Conservation (phyloP, 495 filamentous ascomycete species). For the Geopyxis carbonaria region DNA sequence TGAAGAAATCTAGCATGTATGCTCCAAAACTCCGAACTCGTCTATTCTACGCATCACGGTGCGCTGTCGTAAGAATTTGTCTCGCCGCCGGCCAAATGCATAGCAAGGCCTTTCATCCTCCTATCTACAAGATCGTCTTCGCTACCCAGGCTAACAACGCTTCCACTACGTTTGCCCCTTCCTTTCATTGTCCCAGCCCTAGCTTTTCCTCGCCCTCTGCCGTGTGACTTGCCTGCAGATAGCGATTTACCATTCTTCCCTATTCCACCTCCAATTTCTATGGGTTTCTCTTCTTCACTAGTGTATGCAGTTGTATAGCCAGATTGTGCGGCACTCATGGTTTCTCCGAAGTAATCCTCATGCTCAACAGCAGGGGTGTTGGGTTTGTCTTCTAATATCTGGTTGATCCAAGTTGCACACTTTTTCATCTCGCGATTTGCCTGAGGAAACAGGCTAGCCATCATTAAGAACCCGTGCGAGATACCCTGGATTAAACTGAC, state of each 20-base stretch:
- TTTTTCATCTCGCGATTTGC: conserved; percentile 66
- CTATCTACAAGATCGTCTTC: conserved; percentile 69
- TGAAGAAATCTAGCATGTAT: too few relatives aligned
- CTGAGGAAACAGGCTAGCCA: conserved; percentile 68
- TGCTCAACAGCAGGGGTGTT: conserved; percentile 28
- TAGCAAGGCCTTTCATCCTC: conserved; percentile 69
- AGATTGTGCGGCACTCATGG: conserved; percentile 11
- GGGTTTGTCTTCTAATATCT: conserved; percentile 39
- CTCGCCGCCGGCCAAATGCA: conserved; percentile 53
- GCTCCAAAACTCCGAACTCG: too few relatives aligned
- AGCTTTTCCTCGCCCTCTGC: conserved; percentile 11
- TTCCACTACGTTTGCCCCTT: conserved; percentile 32
- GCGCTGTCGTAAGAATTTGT: too few relatives aligned
- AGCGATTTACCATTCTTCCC: conserved; percentile 5
- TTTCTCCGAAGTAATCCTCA: conserved; percentile 13
- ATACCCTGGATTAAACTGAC: conserved; percentile 72
- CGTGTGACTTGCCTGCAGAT: too few relatives aligned
- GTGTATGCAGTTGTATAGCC: conserved; percentile 11
- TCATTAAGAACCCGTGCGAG: conserved; percentile 83
- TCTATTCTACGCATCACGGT: too few relatives aligned
- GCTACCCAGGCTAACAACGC: conserved; percentile 58
- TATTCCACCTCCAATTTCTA: conserved; percentile 19
- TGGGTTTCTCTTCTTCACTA: conserved; percentile 17
- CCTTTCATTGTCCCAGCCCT: conserved; percentile 20
- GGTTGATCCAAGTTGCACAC: conserved; percentile 59